Conservation (phyloP, 2,329 filamentous ascomycete genomes). For the Cladobotryum mycophilum region DNA sequence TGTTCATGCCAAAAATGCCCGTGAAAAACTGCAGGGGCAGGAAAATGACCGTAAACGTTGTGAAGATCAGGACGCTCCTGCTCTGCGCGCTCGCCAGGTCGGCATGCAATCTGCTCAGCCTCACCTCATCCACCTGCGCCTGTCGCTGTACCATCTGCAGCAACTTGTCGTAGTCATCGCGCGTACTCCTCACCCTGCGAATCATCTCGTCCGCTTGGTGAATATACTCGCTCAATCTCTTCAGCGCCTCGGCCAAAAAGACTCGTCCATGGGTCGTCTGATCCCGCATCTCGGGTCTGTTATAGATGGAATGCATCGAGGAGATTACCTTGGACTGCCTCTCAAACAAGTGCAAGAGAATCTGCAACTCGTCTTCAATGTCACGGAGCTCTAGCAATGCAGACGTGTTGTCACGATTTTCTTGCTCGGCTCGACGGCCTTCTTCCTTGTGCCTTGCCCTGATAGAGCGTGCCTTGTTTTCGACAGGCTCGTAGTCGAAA, state of each 20-base stretch:
- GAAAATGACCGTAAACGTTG: slow-evolving; percentile 57
- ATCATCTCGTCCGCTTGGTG: slow-evolving; percentile 52
- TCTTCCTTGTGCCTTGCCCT: slow-evolving; percentile 34
- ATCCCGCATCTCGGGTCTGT: slow-evolving; percentile 33
- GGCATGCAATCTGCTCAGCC: slow-evolving; percentile 55
- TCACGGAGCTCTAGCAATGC: slow-evolving; percentile 57
- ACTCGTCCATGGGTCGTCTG: slow-evolving; percentile 40
- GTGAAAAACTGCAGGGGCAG: slow-evolving; percentile 60
- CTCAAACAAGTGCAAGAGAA: slow-evolving; percentile 51
- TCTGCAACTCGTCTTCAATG: slow-evolving; percentile 57
- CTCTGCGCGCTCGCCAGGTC: slow-evolving; percentile 58
- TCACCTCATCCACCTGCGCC: slow-evolving; percentile 60
- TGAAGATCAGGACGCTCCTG: slow-evolving; percentile 60
- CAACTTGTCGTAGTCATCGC: slow-evolving; percentile 58
- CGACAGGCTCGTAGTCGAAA: slow-evolving; percentile 32
- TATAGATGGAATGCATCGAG: slow-evolving; percentile 40
- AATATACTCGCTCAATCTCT: slow-evolving; percentile 48
- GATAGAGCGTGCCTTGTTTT: slow-evolving; percentile 35
- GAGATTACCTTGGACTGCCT: slow-evolving; percentile 47
- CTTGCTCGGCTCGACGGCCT: slow-evolving; percentile 42
- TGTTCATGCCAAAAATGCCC: slow-evolving; percentile 60
- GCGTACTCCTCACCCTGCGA: slow-evolving; percentile 48
- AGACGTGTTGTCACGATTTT: slow-evolving; percentile 58
- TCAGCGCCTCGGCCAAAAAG: slow-evolving; percentile 48
- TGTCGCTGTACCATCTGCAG: slow-evolving; percentile 62